Conservation (phyloP, 768 basidiomycete genomes). For the Hericium coralloides region DNA sequence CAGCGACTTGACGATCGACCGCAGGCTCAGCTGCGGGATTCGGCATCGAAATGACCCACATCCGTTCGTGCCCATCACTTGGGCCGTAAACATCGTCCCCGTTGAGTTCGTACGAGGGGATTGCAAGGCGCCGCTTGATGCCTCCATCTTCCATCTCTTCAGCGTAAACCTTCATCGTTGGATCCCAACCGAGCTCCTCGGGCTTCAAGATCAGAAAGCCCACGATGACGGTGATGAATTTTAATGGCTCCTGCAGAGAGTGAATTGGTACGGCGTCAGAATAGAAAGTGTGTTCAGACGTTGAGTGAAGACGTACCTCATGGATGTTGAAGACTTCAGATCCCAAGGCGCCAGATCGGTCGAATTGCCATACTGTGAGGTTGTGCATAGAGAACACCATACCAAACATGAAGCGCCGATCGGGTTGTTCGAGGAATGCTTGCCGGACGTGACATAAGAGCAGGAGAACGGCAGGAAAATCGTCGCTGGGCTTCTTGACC, state of each 20-base stretch:
- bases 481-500: neutral
- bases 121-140: neutral
- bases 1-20: too few relatives aligned
- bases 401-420: neutral
- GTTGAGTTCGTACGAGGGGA: neutral
- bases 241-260: neutral
- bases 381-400: neutral
- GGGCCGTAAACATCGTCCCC: too few relatives aligned
- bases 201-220: neutral
- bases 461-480: neutral
- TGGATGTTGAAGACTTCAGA: neutral
- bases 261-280: too few relatives aligned
- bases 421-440: neutral
- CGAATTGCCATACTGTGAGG: neutral
- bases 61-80: neutral
- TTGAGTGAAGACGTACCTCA: neutral
- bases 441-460: neutral
- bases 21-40: neutral
- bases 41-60: neutral
- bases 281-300: too few relatives aligned
- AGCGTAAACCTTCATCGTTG: neutral
- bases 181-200: neutral
- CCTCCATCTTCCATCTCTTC: neutral
- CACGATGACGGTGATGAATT: neutral
- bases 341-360: neutral